These are phyloP conservation scores for Lasiodiplodia gonubiensis DNA, from an alignment of 2,329 filamentous ascomycete species.

Conservation along the genomic window DNA sequence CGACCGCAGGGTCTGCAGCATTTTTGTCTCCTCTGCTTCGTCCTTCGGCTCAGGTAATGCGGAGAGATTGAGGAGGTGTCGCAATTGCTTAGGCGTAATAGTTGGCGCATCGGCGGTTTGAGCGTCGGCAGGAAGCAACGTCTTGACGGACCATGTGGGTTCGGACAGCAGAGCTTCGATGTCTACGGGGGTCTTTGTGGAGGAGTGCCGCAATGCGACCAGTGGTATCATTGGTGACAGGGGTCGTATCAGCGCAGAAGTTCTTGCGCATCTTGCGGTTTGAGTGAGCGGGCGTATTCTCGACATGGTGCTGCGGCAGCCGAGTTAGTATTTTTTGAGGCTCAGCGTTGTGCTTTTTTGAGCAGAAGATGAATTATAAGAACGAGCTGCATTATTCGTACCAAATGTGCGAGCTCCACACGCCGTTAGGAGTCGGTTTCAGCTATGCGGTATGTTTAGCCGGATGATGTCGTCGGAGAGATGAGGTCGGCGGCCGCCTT, in stretches of 20 bases:
- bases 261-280: neutral
- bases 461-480: neutral
- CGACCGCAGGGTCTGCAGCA: conserved; percentile 76
- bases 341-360: neutral
- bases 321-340: neutral
- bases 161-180: conserved; percentile 60
- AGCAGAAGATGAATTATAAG: neutral
- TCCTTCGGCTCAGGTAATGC: conserved; percentile 77
- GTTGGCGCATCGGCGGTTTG: conserved; percentile 38
- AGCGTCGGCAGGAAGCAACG: conserved; percentile 65
- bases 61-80: conserved; percentile 86
- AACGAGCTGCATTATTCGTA: neutral
- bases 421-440: neutral
- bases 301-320: neutral
- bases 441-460: neutral
- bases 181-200: conserved; percentile 31
- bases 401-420: neutral
- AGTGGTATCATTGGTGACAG: neutral
- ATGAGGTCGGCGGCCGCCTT: conserved; percentile 5
- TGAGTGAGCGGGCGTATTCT: neutral
- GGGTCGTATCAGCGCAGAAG: neutral
- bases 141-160: conserved; percentile 83
- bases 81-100: conserved; percentile 72
- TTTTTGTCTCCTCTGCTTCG: conserved; percentile 66
- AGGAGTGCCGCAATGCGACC: neutral